Evolutionary conservation across 371 early-diverging fungal genomes (phyloP), one percentile per base, ranked within the genome.

Genomic region (Mucor circinelloides): DNA sequence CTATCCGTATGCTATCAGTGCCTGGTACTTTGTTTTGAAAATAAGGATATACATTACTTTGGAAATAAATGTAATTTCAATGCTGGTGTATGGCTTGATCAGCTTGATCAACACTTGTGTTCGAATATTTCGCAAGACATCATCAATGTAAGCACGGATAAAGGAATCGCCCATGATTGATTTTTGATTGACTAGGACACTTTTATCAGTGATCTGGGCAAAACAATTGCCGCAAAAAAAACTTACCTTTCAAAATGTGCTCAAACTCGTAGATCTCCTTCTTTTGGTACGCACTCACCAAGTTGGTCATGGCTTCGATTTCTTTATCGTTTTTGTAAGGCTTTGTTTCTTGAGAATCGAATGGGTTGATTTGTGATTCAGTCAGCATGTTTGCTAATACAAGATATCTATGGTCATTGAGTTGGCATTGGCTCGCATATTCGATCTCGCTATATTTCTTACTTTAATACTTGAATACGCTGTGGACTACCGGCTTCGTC

Each of bases 321-420:
- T 94, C 92, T 23, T 87, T 85, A 73, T 98, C 95, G 70, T 90
- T 93, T 67, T 93, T 93, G 81, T 96, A 96, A 74, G 97, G 94
- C 73, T 95, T 96, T 6, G 97, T 97, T 79, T 98, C 98, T 78
- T 95, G 97, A 4, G 96, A 95, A 73, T 96, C 95, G 66, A 98
- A 95, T 0, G 96, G 97, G 72, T 97, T 95, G 82, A 98, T 95
- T 67, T 92, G 88, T 13, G 93, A 94, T 72, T 95, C 95, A 68
- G 93, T 93, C 68, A 98, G 76, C 96, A 98, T 97, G 73, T 94
- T 95, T 9, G 97, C 95, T 63, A 98, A 73, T 0, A 97, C 96
- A 52, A 97, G 82, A 74, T 98, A 93, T 63, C 89, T 90, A 59
- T 17, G 31, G 28, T 17, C 21, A 13, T 19, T 28, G 17, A 6